These are phyloP conservation scores for Passalora sequoiae DNA, from an alignment of 2,329 filamentous ascomycete species.

Conservation along the genomic window DNA sequence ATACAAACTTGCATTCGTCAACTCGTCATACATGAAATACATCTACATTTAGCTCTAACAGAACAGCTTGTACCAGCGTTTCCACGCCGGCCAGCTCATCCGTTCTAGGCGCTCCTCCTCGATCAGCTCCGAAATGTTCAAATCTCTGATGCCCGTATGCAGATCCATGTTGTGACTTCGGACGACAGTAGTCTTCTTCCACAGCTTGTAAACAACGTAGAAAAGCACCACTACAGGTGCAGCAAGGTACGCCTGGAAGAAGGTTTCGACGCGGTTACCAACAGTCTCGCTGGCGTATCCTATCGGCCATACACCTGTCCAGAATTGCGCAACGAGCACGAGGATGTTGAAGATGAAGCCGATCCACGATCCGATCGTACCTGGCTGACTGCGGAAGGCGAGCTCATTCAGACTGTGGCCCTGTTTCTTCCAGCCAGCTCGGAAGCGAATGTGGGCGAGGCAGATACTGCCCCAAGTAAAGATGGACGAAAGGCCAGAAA, in stretches of 20 bases:
- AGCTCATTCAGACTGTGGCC: conserved; percentile 64
- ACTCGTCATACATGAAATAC: not conserved
- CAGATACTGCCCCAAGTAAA: conserved; percentile 84
- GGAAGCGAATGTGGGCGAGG: conserved; percentile 88
- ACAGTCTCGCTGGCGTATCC: conserved; percentile 21
- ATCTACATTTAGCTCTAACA: conserved; percentile 36
- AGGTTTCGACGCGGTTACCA: conserved; percentile 19
- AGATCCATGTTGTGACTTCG: conserved; percentile 74
- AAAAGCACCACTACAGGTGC: conserved; percentile 32
- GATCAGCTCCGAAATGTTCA: conserved; percentile 73
- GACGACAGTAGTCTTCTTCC: conserved; percentile 55
- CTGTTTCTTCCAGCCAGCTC: conserved; percentile 63
- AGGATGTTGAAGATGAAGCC: conserved; percentile 57
- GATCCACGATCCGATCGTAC: conserved; percentile 58
- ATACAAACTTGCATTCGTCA: not conserved
- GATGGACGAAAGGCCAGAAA: conserved; percentile 67
- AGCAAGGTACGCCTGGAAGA: conserved; percentile 33
- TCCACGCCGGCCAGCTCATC: conserved; percentile 48
- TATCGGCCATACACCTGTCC: conserved; percentile 75
- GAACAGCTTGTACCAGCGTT: conserved; percentile 46
- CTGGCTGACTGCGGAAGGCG: conserved; percentile 53
- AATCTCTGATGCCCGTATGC: conserved; percentile 75
- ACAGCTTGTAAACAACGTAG: conserved; percentile 65
- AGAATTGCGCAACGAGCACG: conserved; percentile 69
- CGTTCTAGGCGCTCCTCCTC: conserved; percentile 74